phyloP scores from a whole-genome alignment of 75 land plant species.

The Selaginella moellendorffii region DNA sequence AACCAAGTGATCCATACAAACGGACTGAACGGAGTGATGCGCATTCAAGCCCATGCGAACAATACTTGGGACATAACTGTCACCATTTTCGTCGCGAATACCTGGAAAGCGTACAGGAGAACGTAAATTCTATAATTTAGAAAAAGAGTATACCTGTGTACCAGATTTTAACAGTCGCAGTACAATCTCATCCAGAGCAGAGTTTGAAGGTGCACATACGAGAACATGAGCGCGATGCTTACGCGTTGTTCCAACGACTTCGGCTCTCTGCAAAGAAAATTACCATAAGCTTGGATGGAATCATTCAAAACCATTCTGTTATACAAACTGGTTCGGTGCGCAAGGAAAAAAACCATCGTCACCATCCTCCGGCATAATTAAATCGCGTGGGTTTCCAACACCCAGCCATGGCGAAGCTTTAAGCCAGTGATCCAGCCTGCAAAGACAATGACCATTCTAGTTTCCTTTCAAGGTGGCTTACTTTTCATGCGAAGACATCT shows the following conservation, averaged over 20 bases:
- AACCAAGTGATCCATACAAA: slow-evolving; percentile 90
- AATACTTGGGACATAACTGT: slow-evolving; percentile 65
- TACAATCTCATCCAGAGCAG: slow-evolving; percentile 95
- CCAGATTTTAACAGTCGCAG: slow-evolving; percentile 70
- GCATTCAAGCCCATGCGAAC: slow-evolving; percentile 84
- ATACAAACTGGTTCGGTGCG: slow-evolving; percentile 61
- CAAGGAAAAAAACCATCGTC: slow-evolving; percentile 78
- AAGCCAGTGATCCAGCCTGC: slow-evolving; percentile 52
- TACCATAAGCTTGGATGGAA: background rate
- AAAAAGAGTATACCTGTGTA: no score
- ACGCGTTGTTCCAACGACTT: slow-evolving; percentile 52
- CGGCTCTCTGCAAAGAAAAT: slow-evolving; percentile 51
- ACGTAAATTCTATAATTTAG: no score
- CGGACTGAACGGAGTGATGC: slow-evolving; percentile 77
- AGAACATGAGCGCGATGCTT: slow-evolving; percentile 81
- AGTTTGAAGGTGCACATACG: slow-evolving; percentile 98
- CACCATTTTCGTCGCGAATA: slow-evolving; percentile 78
- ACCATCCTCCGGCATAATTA: slow-evolving; percentile 67
- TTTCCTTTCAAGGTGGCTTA: slow-evolving; percentile 7
- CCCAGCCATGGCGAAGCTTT: slow-evolving; percentile 85
- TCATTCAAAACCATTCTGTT: background rate
- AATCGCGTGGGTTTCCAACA: slow-evolving; percentile 62
- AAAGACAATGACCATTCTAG: background rate
- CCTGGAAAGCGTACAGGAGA: no score
- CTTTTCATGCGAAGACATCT: slow-evolving; percentile 21